Evolutionary conservation across 495 filamentous ascomycete species (phyloP).

Genomic region (Hypomontagnella submonticulosa): DNA sequence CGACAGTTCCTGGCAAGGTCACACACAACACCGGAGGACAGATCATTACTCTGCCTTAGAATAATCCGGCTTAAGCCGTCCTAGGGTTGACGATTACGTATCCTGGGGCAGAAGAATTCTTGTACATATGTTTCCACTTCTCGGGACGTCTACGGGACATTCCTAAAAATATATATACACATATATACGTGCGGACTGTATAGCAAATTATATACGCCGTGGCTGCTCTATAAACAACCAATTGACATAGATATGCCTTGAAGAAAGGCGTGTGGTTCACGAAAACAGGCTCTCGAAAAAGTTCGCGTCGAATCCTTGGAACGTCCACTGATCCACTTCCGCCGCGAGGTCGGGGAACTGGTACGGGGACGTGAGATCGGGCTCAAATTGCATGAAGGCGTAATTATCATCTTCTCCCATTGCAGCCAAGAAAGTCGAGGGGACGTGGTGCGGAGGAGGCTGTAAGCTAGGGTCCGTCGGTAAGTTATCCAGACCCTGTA

Average conservation of each 20-base stretch:
- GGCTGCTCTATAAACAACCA: no score
- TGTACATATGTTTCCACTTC: conserved; percentile 41
- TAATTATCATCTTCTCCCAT: conserved; percentile 38
- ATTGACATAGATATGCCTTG: background rate
- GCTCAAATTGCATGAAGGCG: conserved; percentile 51
- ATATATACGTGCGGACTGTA: conserved; percentile 25
- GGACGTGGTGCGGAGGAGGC: conserved; percentile 3
- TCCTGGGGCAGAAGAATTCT: conserved; percentile 25
- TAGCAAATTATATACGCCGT: conserved; percentile 3
- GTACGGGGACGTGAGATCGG: conserved; percentile 21
- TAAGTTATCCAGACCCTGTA: background rate
- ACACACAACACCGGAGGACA: conserved; percentile 36
- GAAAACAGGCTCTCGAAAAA: conserved; percentile 50
- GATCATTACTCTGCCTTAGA: conserved; percentile 36
- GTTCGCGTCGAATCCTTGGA: conserved; percentile 54
- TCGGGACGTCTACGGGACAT: conserved; percentile 6
- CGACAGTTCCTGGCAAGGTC: conserved; percentile 18
- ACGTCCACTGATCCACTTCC: conserved; percentile 56
- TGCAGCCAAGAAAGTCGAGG: conserved; percentile 12
- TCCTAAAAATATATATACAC: conserved; percentile 37
- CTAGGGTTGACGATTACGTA: conserved; percentile 11
- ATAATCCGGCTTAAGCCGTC: conserved; percentile 7
- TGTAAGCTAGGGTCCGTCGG: conserved; percentile 17
- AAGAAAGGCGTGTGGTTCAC: conserved; percentile 4
- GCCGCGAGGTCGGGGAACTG: conserved; percentile 46